Evolutionary conservation across 1,284 basidiomycete genomes (phyloP), one percentile per base, ranked within the genome.

Genomic region (Ceratobasidium sp.): DNA sequence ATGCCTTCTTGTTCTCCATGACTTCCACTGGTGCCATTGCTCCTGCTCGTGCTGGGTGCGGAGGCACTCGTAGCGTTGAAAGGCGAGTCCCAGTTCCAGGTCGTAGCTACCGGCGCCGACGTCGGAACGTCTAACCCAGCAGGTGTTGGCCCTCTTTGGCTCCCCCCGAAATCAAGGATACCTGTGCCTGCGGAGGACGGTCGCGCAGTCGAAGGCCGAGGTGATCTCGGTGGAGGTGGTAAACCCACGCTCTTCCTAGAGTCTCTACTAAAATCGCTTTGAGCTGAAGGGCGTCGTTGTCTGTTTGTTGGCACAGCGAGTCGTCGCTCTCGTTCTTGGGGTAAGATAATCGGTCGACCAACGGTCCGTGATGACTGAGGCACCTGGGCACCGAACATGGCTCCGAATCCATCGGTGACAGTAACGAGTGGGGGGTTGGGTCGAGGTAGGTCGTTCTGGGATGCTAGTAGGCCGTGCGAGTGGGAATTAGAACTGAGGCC

Each of bases 301-400:
- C 54, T 8, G 14, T 35, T 23, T 9, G n/a, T 18, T n/a, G 38
- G 52, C 18, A 59, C 52, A 28, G 52, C 64, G 14, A 69, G 32
- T 18, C 52, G 41, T 28, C 52, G 50, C 6, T 57, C 52, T 14
- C 64, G 64, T 57, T 69, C 64, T 28, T 69, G 52, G n/a, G 35
- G 50, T 16, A 52, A 44, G 16, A 69, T 69, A 57, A 69, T 69
- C 41, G 64, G 64, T 14, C 23, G 38, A n/a, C 64, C 64, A 32
- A 67, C 50, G 28, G 21, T 64, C 14, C 62, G 30, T 3, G 46
- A 49, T 6, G n/a, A 41, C 5, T 8, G 21, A n/a, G 63, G 63
- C 5, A 69, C 52, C 32, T 69, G 64, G 32, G 64, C 64, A 18
- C 64, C 64, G 35, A 69, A 69, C 52, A 69, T n/a, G 52, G 64